phyloP scores from a whole-genome alignment of 129 eudicot genomes.

The Arctium lappa region DNA sequence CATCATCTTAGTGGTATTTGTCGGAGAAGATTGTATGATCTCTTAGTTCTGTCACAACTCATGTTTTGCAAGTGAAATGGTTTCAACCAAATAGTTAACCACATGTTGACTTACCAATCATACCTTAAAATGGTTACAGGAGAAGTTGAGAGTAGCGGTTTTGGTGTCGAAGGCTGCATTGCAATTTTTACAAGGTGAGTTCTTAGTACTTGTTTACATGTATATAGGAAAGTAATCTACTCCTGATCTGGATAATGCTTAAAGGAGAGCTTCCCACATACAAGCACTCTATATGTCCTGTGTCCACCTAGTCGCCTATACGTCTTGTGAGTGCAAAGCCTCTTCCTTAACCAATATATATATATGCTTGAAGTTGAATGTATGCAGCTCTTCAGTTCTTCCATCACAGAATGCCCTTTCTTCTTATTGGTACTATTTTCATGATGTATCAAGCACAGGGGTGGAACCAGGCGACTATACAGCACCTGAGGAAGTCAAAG shows the following conservation, averaged over 20 bases:
- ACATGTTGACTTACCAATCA: not conserved
- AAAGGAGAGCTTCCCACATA: not conserved
- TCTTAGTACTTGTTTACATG: constrained; percentile 1
- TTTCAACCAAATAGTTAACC: not conserved
- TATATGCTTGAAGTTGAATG: not conserved
- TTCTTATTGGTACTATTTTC: constrained; percentile 5
- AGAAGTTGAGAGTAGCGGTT: constrained; percentile 84
- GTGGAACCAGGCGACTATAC: constrained; percentile 51
- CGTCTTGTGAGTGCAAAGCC: too few species aligned
- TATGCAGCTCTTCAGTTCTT: not conserved
- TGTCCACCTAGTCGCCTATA: not conserved
- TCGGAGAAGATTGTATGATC: not conserved
- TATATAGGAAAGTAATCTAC: not conserved
- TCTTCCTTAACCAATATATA: not conserved
- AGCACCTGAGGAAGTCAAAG: constrained; percentile 65
- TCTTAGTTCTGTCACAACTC: not conserved
- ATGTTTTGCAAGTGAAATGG: not conserved
- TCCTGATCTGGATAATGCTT: not conserved
- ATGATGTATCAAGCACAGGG: constrained; percentile 39
- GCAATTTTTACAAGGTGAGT: constrained; percentile 74
- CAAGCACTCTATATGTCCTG: not conserved
- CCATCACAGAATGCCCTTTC: not conserved
- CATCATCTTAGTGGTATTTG: not conserved
- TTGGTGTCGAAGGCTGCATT: constrained; percentile 93
- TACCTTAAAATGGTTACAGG: constrained; percentile 41